Base-by-base conservation (phyloP, 305 asterid genomes). In the Salvia sclarea region DNA sequence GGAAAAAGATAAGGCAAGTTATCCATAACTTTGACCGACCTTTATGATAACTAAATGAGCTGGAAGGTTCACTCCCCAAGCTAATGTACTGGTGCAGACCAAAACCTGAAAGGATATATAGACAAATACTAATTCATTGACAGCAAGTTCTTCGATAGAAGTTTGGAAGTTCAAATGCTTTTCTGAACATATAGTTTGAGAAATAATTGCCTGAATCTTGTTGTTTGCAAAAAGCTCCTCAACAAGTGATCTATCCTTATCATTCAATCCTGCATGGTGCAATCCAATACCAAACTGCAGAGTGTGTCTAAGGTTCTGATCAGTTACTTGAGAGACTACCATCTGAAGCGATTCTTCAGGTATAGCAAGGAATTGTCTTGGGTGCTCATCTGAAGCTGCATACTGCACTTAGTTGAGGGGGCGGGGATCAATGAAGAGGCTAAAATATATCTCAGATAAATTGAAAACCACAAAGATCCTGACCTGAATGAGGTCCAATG, bases 41-140 rank as follows among this genome's bases (percentile, higher is more conserved):
- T 94, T 94, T 76, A 94, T 94, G 50, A 94, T 81, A 76, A 94
- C 99, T 76, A 94, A 79, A 84, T 94, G 99, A 74, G 99, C 99
- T 55, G 99, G 99, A 79, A 94, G 99, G 79, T 94, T 94, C 73
- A 94, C 99, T 53, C 99, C 99, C 99, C 99, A 94, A 69, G 99
- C 99, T 73, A 94, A 80, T 70, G 99, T 94, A 75, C 99, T 94
- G 52, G 99, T 94, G 82, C 97, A 94, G 70, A 94, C 99, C 85
- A 94, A 83, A 60, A 94, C 87, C 99, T 94, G 86, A 75, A 70
- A 79, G 80, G 56, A 56, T 52, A 61, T 43, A 62, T 24, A 45
- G 54, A 54, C 44, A 60, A 48, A 55, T 54, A 44, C 65, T 47
- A 66, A 43, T 61, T 59, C 55, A 66, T 64, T 47, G 20, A 20